A percentile compares a stretch with the other conserved stretches of the same genome.
These are phyloP conservation scores for Aureobasidium vineae DNA, from an alignment of 2,329 filamentous ascomycete genomes.

Conservation along the genomic window DNA sequence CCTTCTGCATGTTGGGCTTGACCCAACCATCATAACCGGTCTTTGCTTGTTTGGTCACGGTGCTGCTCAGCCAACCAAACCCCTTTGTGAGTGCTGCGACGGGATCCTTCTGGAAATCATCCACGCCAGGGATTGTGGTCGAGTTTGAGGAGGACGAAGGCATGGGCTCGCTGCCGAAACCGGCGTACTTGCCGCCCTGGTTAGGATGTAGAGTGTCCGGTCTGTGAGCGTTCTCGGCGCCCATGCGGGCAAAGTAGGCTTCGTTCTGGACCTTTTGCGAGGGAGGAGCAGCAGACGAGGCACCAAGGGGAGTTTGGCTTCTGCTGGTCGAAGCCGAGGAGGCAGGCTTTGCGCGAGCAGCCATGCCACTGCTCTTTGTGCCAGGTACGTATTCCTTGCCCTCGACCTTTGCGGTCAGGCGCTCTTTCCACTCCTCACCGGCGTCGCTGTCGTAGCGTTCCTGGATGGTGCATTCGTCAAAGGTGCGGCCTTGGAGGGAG, in stretches of 20 bases:
- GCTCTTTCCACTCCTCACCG: conserved; percentile 94
- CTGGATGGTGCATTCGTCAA: conserved; percentile 85
- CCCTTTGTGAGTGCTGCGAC: conserved; percentile 85
- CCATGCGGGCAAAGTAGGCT: conserved; percentile 83
- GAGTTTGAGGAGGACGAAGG: conserved; percentile 45
- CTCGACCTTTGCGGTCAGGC: conserved; percentile 82
- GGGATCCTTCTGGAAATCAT: conserved; percentile 89
- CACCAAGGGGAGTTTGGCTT: conserved; percentile 31
- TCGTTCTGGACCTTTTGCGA: conserved; percentile 67
- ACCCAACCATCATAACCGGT: conserved; percentile 88
- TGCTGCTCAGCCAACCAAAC: conserved; percentile 89
- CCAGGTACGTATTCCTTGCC: conserved; percentile 78
- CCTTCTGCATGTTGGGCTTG: conserved; percentile 86
- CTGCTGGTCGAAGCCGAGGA: conserved; percentile 33
- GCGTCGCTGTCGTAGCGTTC: conserved; percentile 87
- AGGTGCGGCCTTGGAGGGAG: conserved; percentile 52
- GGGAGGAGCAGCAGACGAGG: conserved; percentile 33
- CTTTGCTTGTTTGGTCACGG: conserved; percentile 87
- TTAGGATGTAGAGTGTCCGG: conserved; percentile 74
- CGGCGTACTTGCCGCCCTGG: conserved; percentile 88
- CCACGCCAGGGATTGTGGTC: conserved; percentile 63
- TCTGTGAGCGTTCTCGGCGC: conserved; percentile 75
- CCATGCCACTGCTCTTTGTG: conserved; percentile 31
- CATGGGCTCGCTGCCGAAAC: conserved; percentile 78
- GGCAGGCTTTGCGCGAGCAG: conserved; percentile 30